Percentiles rank a stretch among this genome's conserved stretches.
Conservation (phyloP, 2,329 filamentous ascomycete species). For the Fusarium pseudocircinatum region DNA sequence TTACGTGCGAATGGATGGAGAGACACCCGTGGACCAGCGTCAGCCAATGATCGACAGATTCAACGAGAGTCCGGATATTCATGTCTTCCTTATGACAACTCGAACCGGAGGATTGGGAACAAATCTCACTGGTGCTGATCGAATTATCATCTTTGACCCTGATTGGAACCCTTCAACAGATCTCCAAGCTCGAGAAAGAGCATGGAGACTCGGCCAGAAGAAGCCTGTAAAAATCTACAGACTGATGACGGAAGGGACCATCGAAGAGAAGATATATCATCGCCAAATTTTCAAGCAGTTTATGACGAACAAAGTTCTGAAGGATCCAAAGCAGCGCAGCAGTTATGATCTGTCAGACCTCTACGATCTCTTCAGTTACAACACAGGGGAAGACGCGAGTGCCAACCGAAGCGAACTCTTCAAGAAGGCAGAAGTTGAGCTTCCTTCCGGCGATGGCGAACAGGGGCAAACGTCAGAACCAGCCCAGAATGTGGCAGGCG, state of each 20-base stretch:
- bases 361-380: slow-evolving; percentile 85
- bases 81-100: slow-evolving; percentile 93
- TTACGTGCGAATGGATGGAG: slow-evolving; percentile 92
- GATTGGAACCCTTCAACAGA: slow-evolving; percentile 99
- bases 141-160: slow-evolving; percentile 97
- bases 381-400: slow-evolving; percentile 59
- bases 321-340: slow-evolving; percentile 91
- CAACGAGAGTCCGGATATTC: slow-evolving; percentile 80
- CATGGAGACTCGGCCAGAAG: slow-evolving; percentile 95
- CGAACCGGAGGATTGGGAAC: slow-evolving; percentile 94
- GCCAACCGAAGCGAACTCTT: slow-evolving; percentile 90
- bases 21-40: slow-evolving; percentile 87
- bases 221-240: slow-evolving; percentile 95
- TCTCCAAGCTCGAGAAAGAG: slow-evolving; percentile 91
- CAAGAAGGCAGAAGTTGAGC: slow-evolving; percentile 79
- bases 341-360: slow-evolving; percentile 90
- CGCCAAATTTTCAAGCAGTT: slow-evolving; percentile 99
- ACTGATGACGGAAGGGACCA: slow-evolving; percentile 97
- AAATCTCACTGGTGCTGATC: slow-evolving; percentile 92
- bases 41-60: slow-evolving; percentile 92
- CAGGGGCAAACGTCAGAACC: slow-evolving; percentile 9
- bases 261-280: slow-evolving; percentile 99
- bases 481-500: slow-evolving; percentile 2
- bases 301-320: slow-evolving; percentile 93
- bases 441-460: slow-evolving; percentile 19